Evolutionary conservation across 1,284 basidiomycete genomes (phyloP), one percentile per base, ranked within the genome.

Genomic region (Xanthoconium separans): DNA sequence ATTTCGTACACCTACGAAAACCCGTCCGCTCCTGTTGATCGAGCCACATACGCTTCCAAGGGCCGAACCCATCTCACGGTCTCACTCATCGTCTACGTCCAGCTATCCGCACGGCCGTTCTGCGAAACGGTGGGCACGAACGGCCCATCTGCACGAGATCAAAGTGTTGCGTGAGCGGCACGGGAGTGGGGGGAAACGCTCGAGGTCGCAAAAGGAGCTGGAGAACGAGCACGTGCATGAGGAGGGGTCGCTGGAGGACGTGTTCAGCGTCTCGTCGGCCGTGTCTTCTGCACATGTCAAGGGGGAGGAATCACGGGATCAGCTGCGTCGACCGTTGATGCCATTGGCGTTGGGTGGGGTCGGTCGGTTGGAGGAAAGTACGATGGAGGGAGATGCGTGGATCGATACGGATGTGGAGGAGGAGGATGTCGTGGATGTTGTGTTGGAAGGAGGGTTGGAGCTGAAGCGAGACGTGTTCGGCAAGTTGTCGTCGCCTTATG

Each of bases 111-210:
- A 53, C 2, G 49, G 8, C 2, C 62, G 65, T 65, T 53, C 70
- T 0, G 46, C 80, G 39, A 81, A 79, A 55, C 76, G 77, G 40
- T 87, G 82, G 81, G 87, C 86, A 24, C 75, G 85, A 43, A 86
- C 77, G 5, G 84, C 88, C 3, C 88, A 90, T 73, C 58, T 90
- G 56, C 88, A 90, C 60, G 85, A 88, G 64, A 80, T 89, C 56
- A 76, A 75, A 54, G 43, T 44, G 2, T 29, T 36, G 13, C 59
- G 46, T 5, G 62, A 55, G 44, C 47, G 54, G 27, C 49, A 55
- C 0, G 61, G 56, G 3, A 58, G 58, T 33, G 54, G 47, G 2
- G 53, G 43, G 27, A 67, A 44, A 44, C 51, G 57, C 1, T 30
- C 6, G 49, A 42, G 7, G 15, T 16, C 6, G 15, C 12, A 50